These are phyloP conservation scores for Chrysoporthe deuterocubensis DNA, from an alignment of 2,329 filamentous ascomycete genomes.

Conservation along the genomic window DNA sequence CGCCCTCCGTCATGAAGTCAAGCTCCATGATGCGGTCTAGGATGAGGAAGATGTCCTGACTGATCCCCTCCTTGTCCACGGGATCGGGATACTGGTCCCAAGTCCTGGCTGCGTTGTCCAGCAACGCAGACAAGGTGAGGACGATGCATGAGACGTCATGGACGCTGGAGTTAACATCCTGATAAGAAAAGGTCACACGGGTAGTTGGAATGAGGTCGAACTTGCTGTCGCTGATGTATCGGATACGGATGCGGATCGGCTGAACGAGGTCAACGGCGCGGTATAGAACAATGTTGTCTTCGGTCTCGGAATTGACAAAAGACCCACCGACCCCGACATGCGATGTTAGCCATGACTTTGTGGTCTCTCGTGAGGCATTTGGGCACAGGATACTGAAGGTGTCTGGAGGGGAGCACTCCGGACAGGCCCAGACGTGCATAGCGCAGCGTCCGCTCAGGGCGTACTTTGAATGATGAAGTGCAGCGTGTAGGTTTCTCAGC, in stretches of 20 bases:
- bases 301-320: constrained; percentile 34
- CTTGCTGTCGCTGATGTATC: constrained; percentile 40
- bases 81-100: constrained; percentile 34
- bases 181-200: background rate
- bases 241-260: constrained; percentile 39
- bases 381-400: constrained; percentile 49
- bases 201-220: constrained; percentile 14
- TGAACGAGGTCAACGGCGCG: constrained; percentile 40
- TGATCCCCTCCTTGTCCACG: constrained; percentile 32
- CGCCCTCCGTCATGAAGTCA: constrained; percentile 24
- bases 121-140: constrained; percentile 41
- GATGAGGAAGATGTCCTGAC: constrained; percentile 42
- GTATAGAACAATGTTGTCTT: constrained; percentile 48
- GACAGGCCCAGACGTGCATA: constrained; percentile 49
- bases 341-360: constrained; percentile 46
- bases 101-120: constrained; percentile 40
- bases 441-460: constrained; percentile 51
- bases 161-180: background rate
- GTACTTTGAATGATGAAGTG: constrained; percentile 50
- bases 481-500: constrained; percentile 43
- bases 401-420: constrained; percentile 33
- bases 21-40: constrained; percentile 38
- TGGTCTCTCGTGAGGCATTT: constrained; percentile 38
- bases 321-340: constrained; percentile 38
- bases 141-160: constrained; percentile 29